Evolutionary conservation across 805 yeast genomes (phyloP), one percentile per base, ranked within the genome.

Genomic region (Candida mattraensis): DNA sequence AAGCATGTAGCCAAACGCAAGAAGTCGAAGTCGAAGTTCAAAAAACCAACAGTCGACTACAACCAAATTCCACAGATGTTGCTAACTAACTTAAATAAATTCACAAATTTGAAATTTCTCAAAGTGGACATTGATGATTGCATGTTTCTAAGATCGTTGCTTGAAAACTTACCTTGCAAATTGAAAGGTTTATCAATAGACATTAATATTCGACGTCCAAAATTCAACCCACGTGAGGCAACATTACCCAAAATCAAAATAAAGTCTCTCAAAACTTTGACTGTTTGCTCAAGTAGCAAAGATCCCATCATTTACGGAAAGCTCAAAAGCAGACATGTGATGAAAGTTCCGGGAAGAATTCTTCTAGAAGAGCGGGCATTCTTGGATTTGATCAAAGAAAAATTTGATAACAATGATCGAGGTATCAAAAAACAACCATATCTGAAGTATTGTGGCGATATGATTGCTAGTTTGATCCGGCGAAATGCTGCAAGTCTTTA

Each of bases 131-230:
- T 48, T 19, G 30, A 25, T 7, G 42, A 42, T 20, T 24, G 39
- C 6, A 16, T 21, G 5, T 31, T 37, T 14, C 24, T 50, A 18
- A 25, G 20, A 15, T 7, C 15, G 7, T 22, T 42, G 13, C 17
- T 47, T 18, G 38, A 37, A 30, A 38, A 28, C 15, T 40, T 42
- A 3, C 53, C 55, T 3, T 12, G 14, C 10, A 37, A 35, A 8
- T 24, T 50, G 26, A 47, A 47, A 33, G 51, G 45, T 7, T 32
- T 50, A 5, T 30, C 41, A 5, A 39, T 44, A 21, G 44, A 44
- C 30, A 33, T 44, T 31, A 44, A 44, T 20, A 30, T 33, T 13
- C 17, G 32, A 6, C 30, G 27, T 16, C 48, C 45, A 9, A 35
- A 28, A 18, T 44, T 40, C 30, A 29, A 34, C 19, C 27, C 24